Conservation (phyloP, 306 rosid genomes). For the Vigna trinervia region DNA sequence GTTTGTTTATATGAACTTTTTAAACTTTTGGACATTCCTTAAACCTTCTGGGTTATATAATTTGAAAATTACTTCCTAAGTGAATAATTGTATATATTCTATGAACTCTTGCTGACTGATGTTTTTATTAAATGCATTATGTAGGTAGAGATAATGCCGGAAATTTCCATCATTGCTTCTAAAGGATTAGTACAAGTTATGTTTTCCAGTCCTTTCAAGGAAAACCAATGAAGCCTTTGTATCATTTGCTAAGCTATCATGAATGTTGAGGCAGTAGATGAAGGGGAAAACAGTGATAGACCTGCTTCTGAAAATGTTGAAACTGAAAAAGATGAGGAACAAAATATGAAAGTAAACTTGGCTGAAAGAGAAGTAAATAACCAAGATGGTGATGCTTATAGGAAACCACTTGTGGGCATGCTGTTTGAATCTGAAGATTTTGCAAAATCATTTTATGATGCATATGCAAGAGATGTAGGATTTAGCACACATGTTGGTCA, state of each 20-base stretch:
- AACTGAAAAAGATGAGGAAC: slow-evolving; percentile 44
- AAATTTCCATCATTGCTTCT: slow-evolving; percentile 29
- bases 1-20: slow-evolving; percentile 19
- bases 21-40: background rate
- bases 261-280: slow-evolving; percentile 60
- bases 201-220: slow-evolving; percentile 47
- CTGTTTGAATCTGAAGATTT: slow-evolving; percentile 71
- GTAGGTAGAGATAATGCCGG: slow-evolving; percentile 40
- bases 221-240: slow-evolving; percentile 33
- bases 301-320: slow-evolving; percentile 44
- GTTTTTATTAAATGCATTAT: slow-evolving; percentile 27
- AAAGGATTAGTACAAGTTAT: slow-evolving; percentile 40
- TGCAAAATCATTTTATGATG: slow-evolving; percentile 67
- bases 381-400: slow-evolving; percentile 51
- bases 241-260: slow-evolving; percentile 40
- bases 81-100: background rate
- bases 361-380: slow-evolving; percentile 50
- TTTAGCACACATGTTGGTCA: slow-evolving; percentile 75
- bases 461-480: slow-evolving; percentile 66
- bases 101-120: slow-evolving; percentile 14
- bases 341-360: slow-evolving; percentile 39
- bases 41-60: slow-evolving; percentile 12
- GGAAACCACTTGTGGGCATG: slow-evolving; percentile 73
- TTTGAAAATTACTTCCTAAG: slow-evolving; percentile 13
- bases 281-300: slow-evolving; percentile 51